phyloP scores from a whole-genome alignment of 257 asterid species.

The Nicotiana undulata region DNA sequence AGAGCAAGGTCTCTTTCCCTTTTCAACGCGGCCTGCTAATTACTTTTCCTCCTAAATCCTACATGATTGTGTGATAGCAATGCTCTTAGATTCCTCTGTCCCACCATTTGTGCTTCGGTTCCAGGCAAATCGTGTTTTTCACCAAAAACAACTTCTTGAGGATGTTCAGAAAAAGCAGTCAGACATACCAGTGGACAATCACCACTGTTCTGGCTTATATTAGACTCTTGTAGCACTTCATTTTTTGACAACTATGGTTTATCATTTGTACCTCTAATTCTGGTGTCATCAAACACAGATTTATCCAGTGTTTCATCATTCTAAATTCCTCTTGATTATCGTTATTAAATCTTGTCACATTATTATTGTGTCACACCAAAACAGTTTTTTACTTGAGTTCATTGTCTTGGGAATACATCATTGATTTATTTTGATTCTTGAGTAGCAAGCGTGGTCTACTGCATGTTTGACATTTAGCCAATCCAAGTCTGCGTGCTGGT shows the following conservation, averaged over 20 bases:
- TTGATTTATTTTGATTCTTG: conserved; percentile 43
- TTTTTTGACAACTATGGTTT: conserved; percentile 38
- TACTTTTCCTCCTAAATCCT: background rate
- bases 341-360: conserved; percentile 67
- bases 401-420: conserved; percentile 64
- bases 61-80: background rate
- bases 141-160: background rate
- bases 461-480: background rate
- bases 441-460: conserved; percentile 29
- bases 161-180: background rate
- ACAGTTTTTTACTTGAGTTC: conserved; percentile 34
- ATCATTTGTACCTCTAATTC: background rate
- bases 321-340: conserved; percentile 26
- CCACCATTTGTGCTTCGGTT: background rate
- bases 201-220: conserved; percentile 15
- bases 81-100: background rate
- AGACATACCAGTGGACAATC: background rate
- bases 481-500: background rate
- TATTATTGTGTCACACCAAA: conserved; percentile 30
- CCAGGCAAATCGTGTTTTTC: background rate
- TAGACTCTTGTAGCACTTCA: conserved; percentile 29
- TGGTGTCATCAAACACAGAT: background rate
- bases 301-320: background rate
- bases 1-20: background rate
- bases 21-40: background rate